Evolutionary conservation across 257 asterid species (phyloP), one percentile per base, ranked within the genome.

Genomic region (Ajuga chamaepitys): DNA sequence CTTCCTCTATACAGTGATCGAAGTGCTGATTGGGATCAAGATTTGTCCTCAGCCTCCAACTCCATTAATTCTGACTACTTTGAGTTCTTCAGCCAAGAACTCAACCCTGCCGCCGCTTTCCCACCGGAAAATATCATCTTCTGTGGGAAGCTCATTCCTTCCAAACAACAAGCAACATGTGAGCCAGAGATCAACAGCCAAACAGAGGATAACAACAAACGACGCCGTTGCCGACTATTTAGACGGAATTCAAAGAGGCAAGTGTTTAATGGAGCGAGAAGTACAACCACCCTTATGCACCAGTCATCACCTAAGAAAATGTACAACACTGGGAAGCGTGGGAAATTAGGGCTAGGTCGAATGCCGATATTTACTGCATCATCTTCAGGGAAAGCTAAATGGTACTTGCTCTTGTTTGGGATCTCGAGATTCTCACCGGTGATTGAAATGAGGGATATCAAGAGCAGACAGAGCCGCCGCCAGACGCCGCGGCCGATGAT

Each of bases 61-160:
- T 73, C 75, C 52, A 21, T 37, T 46, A 17, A 22, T 41, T 61
- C 74, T 45, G 78, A 73, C 60, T 68, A 58, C 10, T 78, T 70
- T 12, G 83, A 78, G 70, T 78, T 78, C 76, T 75, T 35, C 37
- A 78, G 55, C 67, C 75, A 68, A 56, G 58, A 74, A n/a, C 56
- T 50, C 62, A 7, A 5, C 24, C 48, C 74, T 13, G 37, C 50
- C 56, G n/a, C 48, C 61, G 10, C 45, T 34, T 3, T 52, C 57
- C 73, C 64, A 24, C 77, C 70, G 14, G 75, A 83, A 34, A 78
- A 75, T 68, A 76, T 85, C 68, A 46, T 85, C 64, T 87, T 87
- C 65, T 85, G 89, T 18, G 95, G 95, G 0, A 87, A 84, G 26
- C 75, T 76, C 50, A 80, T 84, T 24, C 74, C 86, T 53, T 45